Percentiles rank a stretch among this genome's conserved stretches.
Evolutionary conservation across 305 asterid genomes (phyloP).

Genomic region (Caryopteris hybrid): DNA sequence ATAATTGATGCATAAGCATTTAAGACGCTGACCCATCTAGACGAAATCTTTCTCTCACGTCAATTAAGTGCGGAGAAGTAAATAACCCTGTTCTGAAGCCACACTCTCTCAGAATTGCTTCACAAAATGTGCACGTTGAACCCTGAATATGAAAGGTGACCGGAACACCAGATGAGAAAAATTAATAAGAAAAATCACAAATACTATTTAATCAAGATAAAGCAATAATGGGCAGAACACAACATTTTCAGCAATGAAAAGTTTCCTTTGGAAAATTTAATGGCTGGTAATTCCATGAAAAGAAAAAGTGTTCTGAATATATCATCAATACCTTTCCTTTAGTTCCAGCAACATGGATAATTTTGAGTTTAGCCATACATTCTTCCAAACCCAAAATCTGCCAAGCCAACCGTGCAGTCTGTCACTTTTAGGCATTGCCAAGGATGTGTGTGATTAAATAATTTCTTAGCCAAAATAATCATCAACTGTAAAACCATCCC

Average conservation of each 20-base stretch:
- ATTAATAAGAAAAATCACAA: background rate
- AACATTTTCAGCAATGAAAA: background rate
- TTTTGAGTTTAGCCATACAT: slow-evolving; percentile 50
- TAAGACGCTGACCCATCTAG: slow-evolving; percentile 59
- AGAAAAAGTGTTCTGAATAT: background rate
- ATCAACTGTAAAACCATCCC: too few relatives aligned
- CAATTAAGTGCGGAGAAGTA: slow-evolving; percentile 93
- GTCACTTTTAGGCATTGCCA: background rate
- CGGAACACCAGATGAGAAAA: background rate
- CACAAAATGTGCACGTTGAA: slow-evolving; percentile 82
- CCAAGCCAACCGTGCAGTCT: slow-evolving; percentile 25
- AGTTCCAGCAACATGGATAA: slow-evolving; percentile 91
- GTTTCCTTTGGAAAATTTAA: background rate
- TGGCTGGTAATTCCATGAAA: background rate
- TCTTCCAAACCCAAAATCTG: slow-evolving; percentile 84
- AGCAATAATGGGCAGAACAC: too few relatives aligned
- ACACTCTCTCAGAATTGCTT: slow-evolving; percentile 76
- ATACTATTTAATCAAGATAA: too few relatives aligned
- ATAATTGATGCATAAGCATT: slow-evolving; percentile 19
- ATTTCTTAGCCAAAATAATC: too few relatives aligned
- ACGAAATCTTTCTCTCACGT: slow-evolving; percentile 93
- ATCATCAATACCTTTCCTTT: slow-evolving; percentile 77
- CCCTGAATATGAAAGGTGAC: slow-evolving; percentile 53
- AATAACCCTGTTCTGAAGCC: slow-evolving; percentile 89
- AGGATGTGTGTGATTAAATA: background rate